Evolutionary conservation across 2,329 filamentous ascomycete genomes (phyloP), one percentile per base, ranked within the genome.

Genomic region (Verticillium klebahnii): DNA sequence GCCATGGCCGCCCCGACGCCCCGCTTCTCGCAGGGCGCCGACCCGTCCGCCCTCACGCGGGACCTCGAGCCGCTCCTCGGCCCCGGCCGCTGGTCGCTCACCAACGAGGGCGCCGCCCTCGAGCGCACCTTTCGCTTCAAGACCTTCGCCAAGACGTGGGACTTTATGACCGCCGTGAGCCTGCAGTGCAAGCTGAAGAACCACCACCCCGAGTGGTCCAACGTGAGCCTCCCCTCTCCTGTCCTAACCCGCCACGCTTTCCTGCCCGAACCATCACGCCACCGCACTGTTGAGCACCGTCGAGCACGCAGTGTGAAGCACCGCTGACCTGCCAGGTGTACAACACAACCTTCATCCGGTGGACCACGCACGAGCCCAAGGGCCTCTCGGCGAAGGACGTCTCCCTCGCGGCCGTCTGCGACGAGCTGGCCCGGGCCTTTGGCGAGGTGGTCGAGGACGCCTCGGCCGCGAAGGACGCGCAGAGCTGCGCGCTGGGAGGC

Each of bases 181-280:
- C 75, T 87, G 36, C 83, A 91, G 68, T 90, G 88, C 75, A 89
- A 89, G 69, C 72, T 84, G 40, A 82, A 83, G 69, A 89, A 86
- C 67, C 89, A 92, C 71, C 89, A 92, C 69, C 89, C 89, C 0
- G 89, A 92, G 72, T 92, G 89, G 89, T 88, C 87, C 2, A 92
- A 92, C 69, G 88, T 88, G 74, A 66, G 79, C 72, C 31, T 23
- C 12, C 7, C 50, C 23, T 31, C 36, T 60, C 50, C 14, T 17
- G n/a, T n/a, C 2, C 23, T 23, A 23, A 23, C 23, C 23, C 23
- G 23, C 23, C 23, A 23, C 23, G 23, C n/a, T n/a, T n/a, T n/a
- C n/a, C n/a, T n/a, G n/a, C n/a, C n/a, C n/a, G n/a, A n/a, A n/a
- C 5, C 29, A 29, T 29, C 29, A 29, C 29, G 29, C 29, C 29